Conservation (phyloP, 1,284 basidiomycete genomes). For the Cryptococcus sp. region DNA sequence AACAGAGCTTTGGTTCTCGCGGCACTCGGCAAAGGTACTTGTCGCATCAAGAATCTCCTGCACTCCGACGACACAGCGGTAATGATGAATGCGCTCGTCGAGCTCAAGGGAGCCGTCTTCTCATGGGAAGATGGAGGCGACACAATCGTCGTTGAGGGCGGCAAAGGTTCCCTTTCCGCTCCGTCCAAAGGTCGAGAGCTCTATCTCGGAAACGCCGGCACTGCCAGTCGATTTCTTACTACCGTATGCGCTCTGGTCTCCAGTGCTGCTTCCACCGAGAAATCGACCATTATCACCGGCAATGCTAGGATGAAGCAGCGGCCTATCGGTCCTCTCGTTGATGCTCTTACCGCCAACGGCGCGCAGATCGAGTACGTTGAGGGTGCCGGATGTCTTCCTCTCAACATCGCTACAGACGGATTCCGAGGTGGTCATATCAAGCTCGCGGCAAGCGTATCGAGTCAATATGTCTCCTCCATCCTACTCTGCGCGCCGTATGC, state of each 20-base stretch:
- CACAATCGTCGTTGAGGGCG: constrained; percentile 88
- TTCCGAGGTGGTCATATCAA: constrained; percentile 80
- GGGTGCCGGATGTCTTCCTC: constrained; percentile 80
- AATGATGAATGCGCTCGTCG: constrained; percentile 92
- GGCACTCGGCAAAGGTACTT: constrained; percentile 84
- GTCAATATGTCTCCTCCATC: constrained; percentile 97
- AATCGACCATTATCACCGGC: constrained; percentile 81
- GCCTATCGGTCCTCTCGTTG: constrained; percentile 89
- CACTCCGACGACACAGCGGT: constrained; percentile 99
- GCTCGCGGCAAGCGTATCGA: constrained; percentile 91
- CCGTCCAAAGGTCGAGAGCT: constrained; percentile 80
- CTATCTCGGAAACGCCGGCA: constrained; percentile 96
- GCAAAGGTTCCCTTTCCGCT: constrained; percentile 74
- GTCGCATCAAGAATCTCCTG: constrained; percentile 83
- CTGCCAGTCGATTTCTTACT: constrained; percentile 95
- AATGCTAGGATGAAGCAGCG: constrained; percentile 99
- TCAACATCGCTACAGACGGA: constrained; percentile 80
- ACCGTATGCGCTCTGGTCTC: constrained; percentile 69
- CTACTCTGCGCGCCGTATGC: constrained; percentile 96
- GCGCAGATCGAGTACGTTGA: constrained; percentile 77
- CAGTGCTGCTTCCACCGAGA: constrained; percentile 52
- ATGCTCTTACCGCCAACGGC: constrained; percentile 82
- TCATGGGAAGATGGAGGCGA: constrained; percentile 92
- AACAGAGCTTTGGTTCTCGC: constrained; percentile 94
- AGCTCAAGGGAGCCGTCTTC: constrained; percentile 86